phyloP scores from a whole-genome alignment of 106 monocot species.

The Dioscorea dumetorum region DNA sequence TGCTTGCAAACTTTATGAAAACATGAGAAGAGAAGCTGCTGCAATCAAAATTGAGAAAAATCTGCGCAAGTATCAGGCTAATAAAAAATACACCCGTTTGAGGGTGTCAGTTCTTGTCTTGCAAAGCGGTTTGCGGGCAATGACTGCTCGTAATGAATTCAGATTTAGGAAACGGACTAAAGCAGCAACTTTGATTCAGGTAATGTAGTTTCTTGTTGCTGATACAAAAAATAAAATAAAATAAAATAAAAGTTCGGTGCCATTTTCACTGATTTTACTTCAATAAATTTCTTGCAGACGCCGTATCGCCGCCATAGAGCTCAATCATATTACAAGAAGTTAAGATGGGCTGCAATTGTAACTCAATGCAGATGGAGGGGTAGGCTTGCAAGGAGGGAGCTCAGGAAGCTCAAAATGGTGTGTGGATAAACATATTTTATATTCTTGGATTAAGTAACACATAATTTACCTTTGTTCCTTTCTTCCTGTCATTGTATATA shows the following conservation, averaged over 20 bases:
- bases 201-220: slow-evolving; percentile 9
- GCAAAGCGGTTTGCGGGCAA: slow-evolving; percentile 81
- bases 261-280: neutral
- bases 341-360: slow-evolving; percentile 60
- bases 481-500: too few relatives aligned
- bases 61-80: slow-evolving; percentile 46
- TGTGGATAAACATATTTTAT: neutral
- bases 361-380: slow-evolving; percentile 95
- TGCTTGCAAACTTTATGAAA: slow-evolving; percentile 68
- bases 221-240: too few relatives aligned
- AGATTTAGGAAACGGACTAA: slow-evolving; percentile 58
- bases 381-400: slow-evolving; percentile 72
- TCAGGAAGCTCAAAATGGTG: slow-evolving; percentile 98
- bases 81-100: slow-evolving; percentile 49
- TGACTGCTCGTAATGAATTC: slow-evolving; percentile 73
- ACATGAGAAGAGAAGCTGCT: slow-evolving; percentile 66
- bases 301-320: slow-evolving; percentile 65
- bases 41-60: slow-evolving; percentile 85
- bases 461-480: too few relatives aligned
- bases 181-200: slow-evolving; percentile 78
- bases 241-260: neutral
- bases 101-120: slow-evolving; percentile 55
- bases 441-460: too few relatives aligned
- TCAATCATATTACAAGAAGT: slow-evolving; percentile 51
- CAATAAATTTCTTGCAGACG: slow-evolving; percentile 33